Base-by-base conservation (phyloP, 257 asterid species). In the Nicotiana noctiflora region DNA sequence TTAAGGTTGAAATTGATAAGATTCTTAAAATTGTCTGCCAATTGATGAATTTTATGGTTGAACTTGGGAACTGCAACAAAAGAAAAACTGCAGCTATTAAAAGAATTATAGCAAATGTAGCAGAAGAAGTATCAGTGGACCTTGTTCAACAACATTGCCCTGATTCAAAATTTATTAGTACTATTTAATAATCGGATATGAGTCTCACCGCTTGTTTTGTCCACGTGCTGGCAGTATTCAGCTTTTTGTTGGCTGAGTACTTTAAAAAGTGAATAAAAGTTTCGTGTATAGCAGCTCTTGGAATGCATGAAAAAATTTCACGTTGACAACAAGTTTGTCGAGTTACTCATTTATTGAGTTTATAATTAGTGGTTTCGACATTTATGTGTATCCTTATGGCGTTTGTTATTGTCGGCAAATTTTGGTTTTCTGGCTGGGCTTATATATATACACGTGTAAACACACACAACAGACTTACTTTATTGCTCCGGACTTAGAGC, bases 1-100 rank as follows among this genome's bases (percentile, higher is more conserved):
- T 56, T 57, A 25, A 81, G 61, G 74, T 70, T 81, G 80, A 56
- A 70, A 70, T 70, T 34, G 55, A 49, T 40, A 44, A 9, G 18
- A 79, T 23, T 15, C 52, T 52, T 44, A 62, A 62, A 44, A 57
- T 77, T 77, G 64, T 79, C 60, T 79, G 76, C 49, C 82, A 49
- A 17, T 62, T 63, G 76, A 46, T 79, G 76, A 62, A 79, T 62
- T 76, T 64, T 25, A 61, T 44, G 27, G 57, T 77, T 18, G n/a
- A 77, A n/a, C 53, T 57, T 77, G 56, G 52, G 7, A 37, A 32
- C 46, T 64, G 44, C 29, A 19, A 65, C 31, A 64, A 66, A 70
- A 13, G 59, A 21, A 13, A 72, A 46, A 72, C 19, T 72, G 77
- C 37, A 44, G 56, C 37, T 72, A 72, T 72, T 72, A 44, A 44